Evolutionary conservation across 495 filamentous ascomycete genomes (phyloP).

Genomic region (Amorphotheca resinae): DNA sequence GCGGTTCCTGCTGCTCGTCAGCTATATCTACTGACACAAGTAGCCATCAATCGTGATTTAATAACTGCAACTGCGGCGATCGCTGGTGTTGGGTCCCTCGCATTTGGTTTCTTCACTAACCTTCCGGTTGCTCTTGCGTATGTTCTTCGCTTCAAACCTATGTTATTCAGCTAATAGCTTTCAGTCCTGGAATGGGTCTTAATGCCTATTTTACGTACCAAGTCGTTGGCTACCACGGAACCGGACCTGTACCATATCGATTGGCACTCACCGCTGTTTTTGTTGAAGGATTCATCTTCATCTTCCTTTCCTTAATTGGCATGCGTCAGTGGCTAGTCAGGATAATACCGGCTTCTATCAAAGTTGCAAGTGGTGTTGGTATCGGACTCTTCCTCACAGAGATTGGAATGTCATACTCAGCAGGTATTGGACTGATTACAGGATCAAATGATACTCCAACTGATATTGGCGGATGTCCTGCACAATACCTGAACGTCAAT

Average conservation of each 20-base stretch:
- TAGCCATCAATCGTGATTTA: constrained; percentile 58
- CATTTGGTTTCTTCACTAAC: constrained; percentile 42
- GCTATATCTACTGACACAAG: not conserved
- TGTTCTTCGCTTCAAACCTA: constrained; percentile 32
- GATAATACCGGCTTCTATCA: constrained; percentile 66
- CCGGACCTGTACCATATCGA: constrained; percentile 51
- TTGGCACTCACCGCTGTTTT: constrained; percentile 74
- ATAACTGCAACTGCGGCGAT: constrained; percentile 70
- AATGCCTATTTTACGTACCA: constrained; percentile 85
- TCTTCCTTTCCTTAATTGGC: constrained; percentile 56
- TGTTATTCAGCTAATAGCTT: constrained; percentile 14
- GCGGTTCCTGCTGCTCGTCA: not conserved
- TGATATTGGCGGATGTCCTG: constrained; percentile 53
- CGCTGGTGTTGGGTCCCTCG: constrained; percentile 37
- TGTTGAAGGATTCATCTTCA: constrained; percentile 57
- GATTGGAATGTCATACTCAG: constrained; percentile 59
- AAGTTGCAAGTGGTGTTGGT: constrained; percentile 66
- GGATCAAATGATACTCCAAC: constrained; percentile 45
- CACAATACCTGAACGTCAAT: constrained; percentile 24
- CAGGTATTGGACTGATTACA: constrained; percentile 62
- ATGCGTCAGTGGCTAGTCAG: constrained; percentile 78
- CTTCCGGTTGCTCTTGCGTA: constrained; percentile 42
- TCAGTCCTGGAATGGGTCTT: constrained; percentile 63
- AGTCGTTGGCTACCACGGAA: constrained; percentile 63
- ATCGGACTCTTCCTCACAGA: constrained; percentile 70